phyloP scores from a whole-genome alignment of 345 rosid genomes.

The Noccaea bulbosa region DNA sequence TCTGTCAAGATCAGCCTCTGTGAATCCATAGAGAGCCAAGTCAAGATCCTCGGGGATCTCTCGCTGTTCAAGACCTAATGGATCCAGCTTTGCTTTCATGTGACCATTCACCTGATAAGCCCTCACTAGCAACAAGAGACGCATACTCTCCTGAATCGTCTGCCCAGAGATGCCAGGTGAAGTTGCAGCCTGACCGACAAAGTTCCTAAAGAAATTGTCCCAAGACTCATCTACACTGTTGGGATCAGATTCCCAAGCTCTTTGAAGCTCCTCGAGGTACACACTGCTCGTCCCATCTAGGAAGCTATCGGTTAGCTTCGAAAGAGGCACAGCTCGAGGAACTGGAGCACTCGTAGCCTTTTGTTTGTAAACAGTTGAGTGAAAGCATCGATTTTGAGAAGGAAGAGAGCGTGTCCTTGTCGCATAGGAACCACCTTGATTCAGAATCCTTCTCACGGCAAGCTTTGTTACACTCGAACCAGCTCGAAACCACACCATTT shows the following conservation, averaged over 20 bases:
- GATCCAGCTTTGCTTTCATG: conserved; percentile 83
- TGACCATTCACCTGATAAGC: conserved; percentile 92
- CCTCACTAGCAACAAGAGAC: conserved; percentile 69
- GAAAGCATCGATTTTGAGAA: conserved; percentile 55
- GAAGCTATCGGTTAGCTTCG: conserved; percentile 80
- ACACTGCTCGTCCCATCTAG: conserved; percentile 83
- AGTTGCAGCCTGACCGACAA: conserved; percentile 78
- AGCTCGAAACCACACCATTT: conserved; percentile 81
- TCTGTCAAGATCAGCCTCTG: conserved; percentile 82
- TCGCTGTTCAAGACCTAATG: conserved; percentile 67
- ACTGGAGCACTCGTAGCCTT: conserved; percentile 71
- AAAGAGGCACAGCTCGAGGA: conserved; percentile 77
- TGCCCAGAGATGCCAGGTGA: conserved; percentile 85
- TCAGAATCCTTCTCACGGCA: conserved; percentile 65
- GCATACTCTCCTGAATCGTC: conserved; percentile 91
- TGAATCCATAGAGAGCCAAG: conserved; percentile 70
- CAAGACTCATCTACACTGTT: conserved; percentile 81
- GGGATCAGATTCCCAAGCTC: conserved; percentile 82
- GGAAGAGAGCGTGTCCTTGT: conserved; percentile 55
- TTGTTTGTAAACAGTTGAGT: conserved; percentile 52
- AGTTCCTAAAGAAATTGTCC: conserved; percentile 87
- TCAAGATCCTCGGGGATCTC: conserved; percentile 77
- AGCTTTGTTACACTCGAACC: conserved; percentile 61
- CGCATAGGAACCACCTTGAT: conserved; percentile 58
- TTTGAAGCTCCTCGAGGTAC: conserved; percentile 80